Evolutionary conservation across 768 basidiomycete species (phyloP).

Genomic region (Paxillus rubicundulus): DNA sequence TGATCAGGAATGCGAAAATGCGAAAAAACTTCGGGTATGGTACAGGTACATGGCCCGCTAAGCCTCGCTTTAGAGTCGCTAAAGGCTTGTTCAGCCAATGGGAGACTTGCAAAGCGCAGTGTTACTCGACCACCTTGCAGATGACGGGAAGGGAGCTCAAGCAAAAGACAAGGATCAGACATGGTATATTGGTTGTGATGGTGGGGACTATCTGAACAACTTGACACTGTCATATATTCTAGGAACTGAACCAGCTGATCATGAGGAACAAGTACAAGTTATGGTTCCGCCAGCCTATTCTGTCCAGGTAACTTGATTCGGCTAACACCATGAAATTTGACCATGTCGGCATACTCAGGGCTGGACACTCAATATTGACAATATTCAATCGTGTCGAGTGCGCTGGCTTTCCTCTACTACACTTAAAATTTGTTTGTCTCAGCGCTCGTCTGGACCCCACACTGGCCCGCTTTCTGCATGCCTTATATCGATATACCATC

Average conservation of each 20-base stretch:
- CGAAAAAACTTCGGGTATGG: no score
- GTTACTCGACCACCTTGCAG: no score
- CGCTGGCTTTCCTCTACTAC: slow-evolving; percentile 2
- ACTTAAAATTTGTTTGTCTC: slow-evolving; percentile 18
- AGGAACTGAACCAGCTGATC: not conserved
- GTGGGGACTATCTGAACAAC: no score
- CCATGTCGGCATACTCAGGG: slow-evolving; percentile 16
- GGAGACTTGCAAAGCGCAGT: no score
- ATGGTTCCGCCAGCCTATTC: slow-evolving; percentile 15
- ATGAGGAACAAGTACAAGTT: no score
- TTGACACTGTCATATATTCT: no score
- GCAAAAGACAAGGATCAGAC: not conserved
- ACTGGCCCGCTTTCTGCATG: slow-evolving; percentile 39
- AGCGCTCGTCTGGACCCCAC: not conserved
- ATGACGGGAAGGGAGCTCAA: no score
- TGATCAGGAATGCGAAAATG: no score
- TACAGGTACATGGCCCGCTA: no score
- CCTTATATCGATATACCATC: slow-evolving; percentile 67
- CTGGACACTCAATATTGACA: not conserved
- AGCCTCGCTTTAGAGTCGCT: no score
- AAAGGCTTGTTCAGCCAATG: no score
- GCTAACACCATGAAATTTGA: slow-evolving; percentile 18
- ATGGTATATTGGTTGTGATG: no score
- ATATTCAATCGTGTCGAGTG: not conserved
- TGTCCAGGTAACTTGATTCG: slow-evolving; percentile 18